Conservation (phyloP, 768 basidiomycete genomes). For the Auriscalpium microsporum region DNA sequence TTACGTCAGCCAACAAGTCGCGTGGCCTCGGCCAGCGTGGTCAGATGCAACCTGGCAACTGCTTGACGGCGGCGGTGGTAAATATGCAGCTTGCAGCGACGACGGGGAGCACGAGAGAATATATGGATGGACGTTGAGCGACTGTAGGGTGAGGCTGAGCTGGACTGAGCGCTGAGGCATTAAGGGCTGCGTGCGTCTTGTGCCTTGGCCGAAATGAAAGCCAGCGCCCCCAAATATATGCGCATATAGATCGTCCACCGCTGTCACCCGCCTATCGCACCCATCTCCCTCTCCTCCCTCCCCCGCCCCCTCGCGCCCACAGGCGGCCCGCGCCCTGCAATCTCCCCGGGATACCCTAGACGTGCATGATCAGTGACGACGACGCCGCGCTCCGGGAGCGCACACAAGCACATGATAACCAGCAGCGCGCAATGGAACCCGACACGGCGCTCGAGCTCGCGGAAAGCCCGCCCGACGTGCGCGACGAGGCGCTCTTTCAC, state of each 20-base stretch:
- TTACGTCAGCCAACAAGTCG: too few relatives aligned
- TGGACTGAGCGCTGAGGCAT: too few relatives aligned
- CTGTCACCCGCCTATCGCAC: background rate
- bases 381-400: background rate
- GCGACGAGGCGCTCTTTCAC: constrained; percentile 2
- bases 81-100: too few relatives aligned
- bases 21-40: too few relatives aligned
- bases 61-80: too few relatives aligned
- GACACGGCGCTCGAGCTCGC: background rate
- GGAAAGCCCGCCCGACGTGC: background rate
- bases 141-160: too few relatives aligned
- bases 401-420: background rate
- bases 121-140: too few relatives aligned
- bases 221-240: background rate
- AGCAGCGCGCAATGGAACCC: constrained; percentile 1
- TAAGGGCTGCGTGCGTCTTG: background rate
- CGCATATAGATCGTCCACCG: background rate
- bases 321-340: background rate
- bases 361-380: background rate
- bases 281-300: background rate
- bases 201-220: background rate
- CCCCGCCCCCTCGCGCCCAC: background rate
- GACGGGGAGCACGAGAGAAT: too few relatives aligned
- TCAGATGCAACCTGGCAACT: too few relatives aligned
- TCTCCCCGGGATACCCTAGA: background rate